phyloP scores from a whole-genome alignment of 768 basidiomycete species.

The Amanita pallidorosea region DNA sequence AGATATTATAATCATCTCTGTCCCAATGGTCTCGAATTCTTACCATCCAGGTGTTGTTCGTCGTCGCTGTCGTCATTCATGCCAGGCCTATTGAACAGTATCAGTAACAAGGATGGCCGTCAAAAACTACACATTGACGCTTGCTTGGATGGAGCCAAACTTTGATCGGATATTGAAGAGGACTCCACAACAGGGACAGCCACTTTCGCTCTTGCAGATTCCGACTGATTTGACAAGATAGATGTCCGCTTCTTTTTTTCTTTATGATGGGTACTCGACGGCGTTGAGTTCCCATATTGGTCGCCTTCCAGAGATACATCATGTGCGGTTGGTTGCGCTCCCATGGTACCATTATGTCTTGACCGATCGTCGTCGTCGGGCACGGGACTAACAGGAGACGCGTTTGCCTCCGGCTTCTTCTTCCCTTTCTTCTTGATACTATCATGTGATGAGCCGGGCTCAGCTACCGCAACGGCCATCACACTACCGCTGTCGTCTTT shows the following conservation, averaged over 20 bases:
- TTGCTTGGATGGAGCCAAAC: not conserved
- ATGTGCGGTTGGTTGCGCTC: not conserved
- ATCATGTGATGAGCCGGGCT: not conserved
- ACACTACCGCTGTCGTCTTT: not conserved
- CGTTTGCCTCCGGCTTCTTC: not conserved
- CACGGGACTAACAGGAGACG: not conserved
- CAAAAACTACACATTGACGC: not conserved
- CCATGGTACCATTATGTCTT: not conserved
- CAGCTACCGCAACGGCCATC: not conserved
- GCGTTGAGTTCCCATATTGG: not conserved
- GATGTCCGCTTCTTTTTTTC: not conserved
- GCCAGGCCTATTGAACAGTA: not conserved
- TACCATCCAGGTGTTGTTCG: not conserved
- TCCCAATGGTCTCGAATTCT: not conserved
- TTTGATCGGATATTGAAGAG: not conserved
- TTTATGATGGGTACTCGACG: not conserved
- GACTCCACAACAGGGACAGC: not conserved
- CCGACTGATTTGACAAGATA: not conserved
- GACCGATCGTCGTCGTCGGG: not conserved
- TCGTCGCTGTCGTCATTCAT: not conserved
- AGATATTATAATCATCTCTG: too few species aligned
- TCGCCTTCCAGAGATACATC: not conserved
- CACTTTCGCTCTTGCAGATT: not conserved
- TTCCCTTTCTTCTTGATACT: conserved; percentile 10
- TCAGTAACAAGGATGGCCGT: not conserved